Percentiles rank a stretch among this genome's conserved stretches.
Conservation (phyloP, 148 eudicot genomes). For the Beta vulgaris region DNA sequence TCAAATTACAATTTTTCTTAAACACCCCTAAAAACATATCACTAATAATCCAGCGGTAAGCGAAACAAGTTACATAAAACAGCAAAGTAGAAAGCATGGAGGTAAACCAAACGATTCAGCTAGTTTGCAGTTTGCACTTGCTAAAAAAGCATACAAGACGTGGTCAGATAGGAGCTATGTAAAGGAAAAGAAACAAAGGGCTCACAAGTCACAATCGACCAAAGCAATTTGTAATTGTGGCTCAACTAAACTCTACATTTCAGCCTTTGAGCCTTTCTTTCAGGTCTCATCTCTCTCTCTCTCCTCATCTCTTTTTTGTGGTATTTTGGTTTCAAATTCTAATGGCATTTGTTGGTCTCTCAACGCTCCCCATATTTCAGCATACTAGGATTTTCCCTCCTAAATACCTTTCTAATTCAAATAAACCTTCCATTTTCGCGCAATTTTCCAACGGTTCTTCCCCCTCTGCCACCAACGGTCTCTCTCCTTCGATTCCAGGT, state of each 20-base stretch:
- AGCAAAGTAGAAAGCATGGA: too few species aligned
- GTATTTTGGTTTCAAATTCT: not conserved
- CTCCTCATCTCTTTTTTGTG: not conserved
- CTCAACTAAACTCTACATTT: too few species aligned
- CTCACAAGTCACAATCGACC: too few species aligned
- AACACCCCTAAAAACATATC: too few species aligned
- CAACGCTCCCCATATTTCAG: not conserved
- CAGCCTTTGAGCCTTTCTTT: too few species aligned
- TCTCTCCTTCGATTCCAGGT: conserved; percentile 25
- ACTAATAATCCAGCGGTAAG: too few species aligned
- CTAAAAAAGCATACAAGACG: too few species aligned
- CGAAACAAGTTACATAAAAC: too few species aligned
- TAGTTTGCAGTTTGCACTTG: too few species aligned
- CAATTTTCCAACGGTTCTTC: conserved; percentile 24
- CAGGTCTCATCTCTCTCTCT: not conserved
- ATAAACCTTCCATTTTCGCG: not conserved
- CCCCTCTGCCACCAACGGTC: conserved; percentile 22
- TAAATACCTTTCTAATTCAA: not conserved
- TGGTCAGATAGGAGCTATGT: not conserved
- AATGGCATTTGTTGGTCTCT: not conserved
- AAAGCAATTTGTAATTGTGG: too few species aligned
- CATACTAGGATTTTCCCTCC: not conserved
- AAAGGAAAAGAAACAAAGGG: not conserved
- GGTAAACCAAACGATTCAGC: too few species aligned
- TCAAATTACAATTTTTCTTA: too few species aligned